Evolutionary conservation across 441 rosid species (phyloP).

Genomic region (Metrosideros polymorpha): DNA sequence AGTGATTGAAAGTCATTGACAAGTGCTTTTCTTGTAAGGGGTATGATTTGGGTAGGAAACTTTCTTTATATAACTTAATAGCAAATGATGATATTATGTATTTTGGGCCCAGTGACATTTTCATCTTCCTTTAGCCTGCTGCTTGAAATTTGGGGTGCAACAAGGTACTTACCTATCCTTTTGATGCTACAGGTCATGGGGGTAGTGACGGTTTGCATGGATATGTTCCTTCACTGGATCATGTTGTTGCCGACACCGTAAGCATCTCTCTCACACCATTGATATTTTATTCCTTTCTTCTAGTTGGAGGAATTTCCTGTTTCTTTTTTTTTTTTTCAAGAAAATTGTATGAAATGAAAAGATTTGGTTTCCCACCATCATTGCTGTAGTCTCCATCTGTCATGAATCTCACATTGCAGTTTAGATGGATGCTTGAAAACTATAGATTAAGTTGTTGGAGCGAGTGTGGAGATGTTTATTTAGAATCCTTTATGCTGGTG

Average conservation of each 20-base stretch:
- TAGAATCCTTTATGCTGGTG: neutral
- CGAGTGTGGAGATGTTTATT: neutral
- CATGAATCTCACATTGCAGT: neutral
- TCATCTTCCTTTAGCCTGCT: neutral
- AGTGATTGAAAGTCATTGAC: neutral
- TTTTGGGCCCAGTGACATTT: neutral
- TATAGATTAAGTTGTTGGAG: neutral
- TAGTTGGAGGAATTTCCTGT: neutral
- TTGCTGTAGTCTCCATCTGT: neutral
- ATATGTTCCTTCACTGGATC: slow-evolving; percentile 92
- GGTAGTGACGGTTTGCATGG: slow-evolving; percentile 99
- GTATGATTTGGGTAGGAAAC: neutral
- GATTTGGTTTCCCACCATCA: neutral
- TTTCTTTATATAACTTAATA: neutral
- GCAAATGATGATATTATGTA: neutral
- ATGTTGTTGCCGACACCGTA: slow-evolving; percentile 86
- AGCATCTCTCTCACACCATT: slow-evolving; percentile 5
- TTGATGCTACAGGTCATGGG: slow-evolving; percentile 66
- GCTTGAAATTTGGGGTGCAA: neutral
- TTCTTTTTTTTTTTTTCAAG: neutral
- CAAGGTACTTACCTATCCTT: neutral
- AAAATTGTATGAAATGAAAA: neutral
- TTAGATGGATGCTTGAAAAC: neutral
- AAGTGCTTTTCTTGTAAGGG: neutral
- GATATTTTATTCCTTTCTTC: neutral